Base-by-base conservation (phyloP, 2,329 filamentous ascomycete genomes). In the Alternaria sp. region DNA sequence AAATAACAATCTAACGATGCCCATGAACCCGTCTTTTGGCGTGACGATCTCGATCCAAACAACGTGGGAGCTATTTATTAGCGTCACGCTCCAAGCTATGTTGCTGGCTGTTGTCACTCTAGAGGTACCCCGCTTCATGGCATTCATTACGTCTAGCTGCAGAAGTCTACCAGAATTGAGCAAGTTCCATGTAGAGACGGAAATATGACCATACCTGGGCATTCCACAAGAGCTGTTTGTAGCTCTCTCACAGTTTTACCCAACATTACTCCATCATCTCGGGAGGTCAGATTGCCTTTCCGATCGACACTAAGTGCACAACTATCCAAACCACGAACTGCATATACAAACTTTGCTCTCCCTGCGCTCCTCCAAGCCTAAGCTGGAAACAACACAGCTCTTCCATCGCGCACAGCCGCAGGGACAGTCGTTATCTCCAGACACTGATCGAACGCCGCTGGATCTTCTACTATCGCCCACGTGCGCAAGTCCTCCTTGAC, bases 51-150 rank as follows among this genome's bases (percentile, higher is more conserved):
- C 28, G 31, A 29, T 31, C 14, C 21, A 21, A 45, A 9, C 5
- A 54, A 54, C 41, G 21, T 48, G 33, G 31, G n/a, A 33, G 31
- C 44, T 33, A n/a, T 48, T 10, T 48, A 17, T 24, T 48, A 48
- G 44, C 44, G 10, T 48, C 21, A 13, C 44, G 8, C 31, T 34
- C 2, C 11, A 24, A 48, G 44, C 13, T 24, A 48, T 11, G 5
- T 29, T 21, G 44, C 44, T 36, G 29, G 23, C 33, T 23, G 29
- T 36, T 0, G 29, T 46, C 17, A 48, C 23, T 48, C 31, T 36
- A 48, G 17, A 48, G 14, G 23, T 48, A 26, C 44, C 44, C 31
- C 44, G 29, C 44, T 48, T 31, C 29, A 36, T 26, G 23, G 44
- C 44, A 17, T 31, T 23, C 14, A 26, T 48, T 48, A 48, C 44